A percentile compares a stretch with the other conserved stretches of the same genome.
phyloP scores from a whole-genome alignment of 805 yeast genomes.

The Grigorovia transvaalensis region DNA sequence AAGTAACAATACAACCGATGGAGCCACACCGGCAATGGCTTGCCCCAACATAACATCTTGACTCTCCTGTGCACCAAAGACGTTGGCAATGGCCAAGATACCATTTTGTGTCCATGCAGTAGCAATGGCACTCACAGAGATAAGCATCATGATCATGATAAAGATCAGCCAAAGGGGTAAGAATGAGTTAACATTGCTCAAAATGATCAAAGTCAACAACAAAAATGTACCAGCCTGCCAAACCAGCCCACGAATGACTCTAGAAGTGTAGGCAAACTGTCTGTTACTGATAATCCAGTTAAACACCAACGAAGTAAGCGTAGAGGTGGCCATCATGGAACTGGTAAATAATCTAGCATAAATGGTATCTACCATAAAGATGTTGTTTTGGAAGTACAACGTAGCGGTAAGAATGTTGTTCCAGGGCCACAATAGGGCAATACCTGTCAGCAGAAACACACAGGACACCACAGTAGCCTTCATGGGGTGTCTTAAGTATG shows the following conservation, averaged over 20 bases:
- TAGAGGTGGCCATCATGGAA: constrained; percentile 81
- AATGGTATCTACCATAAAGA: constrained; percentile 37
- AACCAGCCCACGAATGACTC: constrained; percentile 53
- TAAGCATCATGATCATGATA: constrained; percentile 49
- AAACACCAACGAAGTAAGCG: constrained; percentile 50
- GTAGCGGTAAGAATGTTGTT: constrained; percentile 83
- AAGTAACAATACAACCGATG: constrained; percentile 47
- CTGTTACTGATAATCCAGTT: constrained; percentile 54
- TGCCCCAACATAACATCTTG: constrained; percentile 94
- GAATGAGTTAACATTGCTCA: constrained; percentile 3
- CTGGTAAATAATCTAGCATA: constrained; percentile 58
- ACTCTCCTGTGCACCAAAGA: constrained; percentile 64
- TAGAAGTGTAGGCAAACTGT: constrained; percentile 44
- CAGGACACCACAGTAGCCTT: not conserved
- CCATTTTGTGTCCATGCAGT: constrained; percentile 85
- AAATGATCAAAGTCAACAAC: constrained; percentile 35
- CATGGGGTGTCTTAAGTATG: not conserved
- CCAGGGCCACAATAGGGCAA: constrained; percentile 93
- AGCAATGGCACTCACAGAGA: constrained; percentile 58
- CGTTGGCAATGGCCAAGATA: constrained; percentile 74
- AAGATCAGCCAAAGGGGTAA: constrained; percentile 23
- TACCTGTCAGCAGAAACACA: constrained; percentile 52
- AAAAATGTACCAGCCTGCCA: constrained; percentile 50
- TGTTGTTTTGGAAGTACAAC: constrained; percentile 58
- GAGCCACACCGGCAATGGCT: constrained; percentile 87